Evolutionary conservation across 176 grass and related monocot species (phyloP), one percentile per base, ranked within the genome.

Genomic region (Musa beccarii): DNA sequence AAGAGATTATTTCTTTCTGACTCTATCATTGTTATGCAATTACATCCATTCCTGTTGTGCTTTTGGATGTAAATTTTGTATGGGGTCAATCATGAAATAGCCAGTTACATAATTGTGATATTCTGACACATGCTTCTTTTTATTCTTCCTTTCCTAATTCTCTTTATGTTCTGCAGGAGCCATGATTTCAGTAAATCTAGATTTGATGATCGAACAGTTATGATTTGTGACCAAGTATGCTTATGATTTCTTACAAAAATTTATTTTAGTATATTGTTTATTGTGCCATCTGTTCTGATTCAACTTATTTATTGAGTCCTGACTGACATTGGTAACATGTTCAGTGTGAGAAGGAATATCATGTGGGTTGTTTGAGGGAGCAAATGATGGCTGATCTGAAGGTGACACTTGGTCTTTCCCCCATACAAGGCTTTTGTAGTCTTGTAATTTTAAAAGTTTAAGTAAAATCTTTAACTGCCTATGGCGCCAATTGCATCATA

Each of bases 301-400:
- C 16, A 51, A 70, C 34, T 3, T 70, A 51, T 28, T n/a, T n/a
- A 51, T 52, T 2, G 10, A 51, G 9, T 70, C 8, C 49, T 70
- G 15, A 70, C 17, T n/a, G 20, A 17, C 15, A 20, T 70, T 70
- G 0, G 34, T 43, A 51, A 34, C 29, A 16, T 85, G 52, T 78
- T 52, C 80, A 98, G 95, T 98, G 95, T 49, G 90, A 92, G 77
- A 98, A 86, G 87, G 95, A 98, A 77, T 98, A 91, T 83, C 90
- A 94, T 74, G 90, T 98, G 68, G 90, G 95, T 52, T 98, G 95
- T 76, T 75, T 98, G 76, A 98, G 81, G 84, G 95, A 98, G 59
- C 81, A 85, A 77, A 83, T 77, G 13, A 91, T 94, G 90, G 90
- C 88, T 81, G 95, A 98, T 75, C 79, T 98, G 56, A 91, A 77